Conservation (phyloP, 148 eudicot species). For the Dysphania ambrosioides region DNA sequence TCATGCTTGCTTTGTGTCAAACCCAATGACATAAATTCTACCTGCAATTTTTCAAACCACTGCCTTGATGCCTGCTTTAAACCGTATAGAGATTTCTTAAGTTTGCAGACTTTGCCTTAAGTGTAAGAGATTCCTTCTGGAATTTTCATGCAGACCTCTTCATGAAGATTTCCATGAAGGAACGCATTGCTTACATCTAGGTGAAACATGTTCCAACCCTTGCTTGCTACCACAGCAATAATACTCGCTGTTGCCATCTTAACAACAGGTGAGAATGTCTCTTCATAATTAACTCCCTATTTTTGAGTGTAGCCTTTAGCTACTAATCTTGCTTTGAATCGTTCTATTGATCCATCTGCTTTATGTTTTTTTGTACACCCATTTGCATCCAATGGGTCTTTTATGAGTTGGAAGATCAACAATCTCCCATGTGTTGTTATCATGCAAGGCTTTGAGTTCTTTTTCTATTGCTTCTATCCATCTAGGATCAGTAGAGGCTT, state of each 20-base stretch:
- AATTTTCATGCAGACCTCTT: background rate
- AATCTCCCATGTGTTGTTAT: background rate
- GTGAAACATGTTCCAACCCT: background rate
- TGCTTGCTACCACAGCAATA: background rate
- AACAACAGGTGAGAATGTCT: background rate
- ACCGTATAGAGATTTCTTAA: background rate
- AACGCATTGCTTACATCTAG: background rate
- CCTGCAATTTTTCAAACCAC: background rate
- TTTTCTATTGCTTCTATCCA: background rate
- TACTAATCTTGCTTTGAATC: background rate
- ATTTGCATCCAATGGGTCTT: background rate
- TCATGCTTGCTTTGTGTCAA: background rate
- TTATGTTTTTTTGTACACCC: slow-evolving; percentile 2
- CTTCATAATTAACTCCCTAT: background rate
- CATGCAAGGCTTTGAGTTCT: background rate
- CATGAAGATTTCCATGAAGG: background rate
- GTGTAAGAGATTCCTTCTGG: background rate
- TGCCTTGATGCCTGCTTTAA: background rate
- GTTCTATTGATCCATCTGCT: background rate
- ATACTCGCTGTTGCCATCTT: background rate
- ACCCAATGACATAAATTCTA: background rate
- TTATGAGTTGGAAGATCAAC: background rate
- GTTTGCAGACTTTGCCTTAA: background rate
- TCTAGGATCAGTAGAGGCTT: background rate
- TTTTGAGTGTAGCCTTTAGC: background rate